Evolutionary conservation across 331 rosid genomes (phyloP), one percentile per base, ranked within the genome.

Genomic region (Ulmus americana): DNA sequence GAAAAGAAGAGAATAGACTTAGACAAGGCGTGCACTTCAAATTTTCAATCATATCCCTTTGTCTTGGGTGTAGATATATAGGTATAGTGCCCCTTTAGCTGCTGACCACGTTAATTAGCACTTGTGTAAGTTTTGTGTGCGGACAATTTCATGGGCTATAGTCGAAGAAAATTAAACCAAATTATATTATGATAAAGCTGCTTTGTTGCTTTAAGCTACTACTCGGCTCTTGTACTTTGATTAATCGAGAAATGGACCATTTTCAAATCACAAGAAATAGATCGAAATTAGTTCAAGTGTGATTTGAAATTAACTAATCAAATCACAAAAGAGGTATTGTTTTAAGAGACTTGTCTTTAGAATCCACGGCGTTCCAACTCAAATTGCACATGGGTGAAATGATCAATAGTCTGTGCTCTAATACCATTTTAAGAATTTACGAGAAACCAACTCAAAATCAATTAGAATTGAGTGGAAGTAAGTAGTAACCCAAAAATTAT

Each of bases 1-100:
- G 39, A 46, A 62, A 62, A 45, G 54, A 62, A 45, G 42, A 28
- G 35, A 28, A 6, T 20, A 0, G 18, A 10, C 22, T 11, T 59
- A 11, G 68, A 59, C 48, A 13, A 60, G 64, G 73, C 73, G 69
- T 70, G 80, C 72, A 52, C 20, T 64, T 43, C 49, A 57, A 5
- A 0, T 39, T 41, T 47, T 51, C 67, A 7, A 14, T 68, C 57
- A 20, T 49, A 63, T 49, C 57, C 55, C 49, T 52, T 67, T 52
- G 64, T 69, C 47, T 66, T 52, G 73, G 69, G 41, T 11, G 10
- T 14, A 41, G 6, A 22, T 2, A 65, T 14, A 28, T 28, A 28
- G 2, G 35, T 28, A 28, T 28, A 2, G 35, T 28, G 35, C 35
- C 35, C 4, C 35, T 2, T 28, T 28, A 28, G 35, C 35, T 28